phyloP scores from a whole-genome alignment of 2,329 filamentous ascomycete genomes.

The Ascochyta rabiei region DNA sequence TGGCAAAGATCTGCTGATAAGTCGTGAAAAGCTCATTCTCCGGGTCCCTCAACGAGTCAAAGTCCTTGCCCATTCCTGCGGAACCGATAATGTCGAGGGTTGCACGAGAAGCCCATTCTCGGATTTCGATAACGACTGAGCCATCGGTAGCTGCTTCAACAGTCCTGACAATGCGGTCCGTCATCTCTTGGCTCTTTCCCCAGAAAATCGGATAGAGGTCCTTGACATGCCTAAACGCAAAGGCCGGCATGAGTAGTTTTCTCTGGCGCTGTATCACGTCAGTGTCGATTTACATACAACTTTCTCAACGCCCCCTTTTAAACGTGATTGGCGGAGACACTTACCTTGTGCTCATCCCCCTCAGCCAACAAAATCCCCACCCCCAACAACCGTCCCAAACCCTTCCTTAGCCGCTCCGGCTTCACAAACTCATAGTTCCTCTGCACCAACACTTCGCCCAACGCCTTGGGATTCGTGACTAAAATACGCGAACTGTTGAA shows the following conservation, averaged over 20 bases:
- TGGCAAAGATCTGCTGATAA: conserved; percentile 59
- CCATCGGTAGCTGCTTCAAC: conserved; percentile 31
- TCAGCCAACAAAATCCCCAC: conserved; percentile 79
- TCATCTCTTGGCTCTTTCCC: conserved; percentile 54
- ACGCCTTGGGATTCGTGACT: conserved; percentile 53
- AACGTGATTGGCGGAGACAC: neutral
- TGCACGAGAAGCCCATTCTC: conserved; percentile 56
- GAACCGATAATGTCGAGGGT: conserved; percentile 65
- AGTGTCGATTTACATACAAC: conserved; percentile 3
- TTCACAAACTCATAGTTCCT: conserved; percentile 60
- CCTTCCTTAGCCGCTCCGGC: conserved; percentile 53
- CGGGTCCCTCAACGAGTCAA: conserved; percentile 58
- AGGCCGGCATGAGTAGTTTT: conserved; percentile 57
- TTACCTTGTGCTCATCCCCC: conserved; percentile 83
- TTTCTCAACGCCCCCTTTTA: too few relatives aligned
- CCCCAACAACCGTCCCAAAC: conserved; percentile 69
- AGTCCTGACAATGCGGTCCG: conserved; percentile 39
- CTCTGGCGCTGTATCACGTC: conserved; percentile 48
- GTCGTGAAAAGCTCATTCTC: conserved; percentile 59
- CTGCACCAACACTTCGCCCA: conserved; percentile 57
- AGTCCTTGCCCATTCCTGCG: conserved; percentile 63
- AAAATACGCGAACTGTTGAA: conserved; percentile 56
- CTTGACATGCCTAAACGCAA: conserved; percentile 58
- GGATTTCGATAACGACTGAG: conserved; percentile 51
- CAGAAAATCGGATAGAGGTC: conserved; percentile 58